Evolutionary conservation across 768 basidiomycete genomes (phyloP).

Genomic region (Trametes elegans): DNA sequence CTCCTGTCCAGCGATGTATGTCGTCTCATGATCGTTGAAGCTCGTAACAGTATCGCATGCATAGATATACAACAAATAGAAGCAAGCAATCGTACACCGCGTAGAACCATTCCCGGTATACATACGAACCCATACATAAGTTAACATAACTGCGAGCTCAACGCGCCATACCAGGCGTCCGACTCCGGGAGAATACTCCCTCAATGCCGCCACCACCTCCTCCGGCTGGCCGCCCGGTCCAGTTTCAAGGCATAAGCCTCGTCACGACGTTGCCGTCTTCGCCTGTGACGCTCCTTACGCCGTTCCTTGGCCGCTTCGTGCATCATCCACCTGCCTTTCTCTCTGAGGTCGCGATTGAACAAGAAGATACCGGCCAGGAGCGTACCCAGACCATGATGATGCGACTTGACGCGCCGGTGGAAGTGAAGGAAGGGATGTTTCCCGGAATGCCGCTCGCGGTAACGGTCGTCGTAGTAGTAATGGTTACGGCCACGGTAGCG

Average conservation of each 20-base stretch:
- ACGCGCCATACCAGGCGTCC: too few relatives aligned
- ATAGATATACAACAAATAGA: too few relatives aligned
- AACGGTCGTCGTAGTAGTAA: slow-evolving; percentile 11
- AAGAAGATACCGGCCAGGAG: slow-evolving; percentile 19
- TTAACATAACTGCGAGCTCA: too few relatives aligned
- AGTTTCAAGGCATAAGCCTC: slow-evolving; percentile 17
- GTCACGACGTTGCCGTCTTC: slow-evolving; percentile 13
- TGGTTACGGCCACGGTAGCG: too few relatives aligned
- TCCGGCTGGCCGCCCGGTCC: slow-evolving; percentile 8
- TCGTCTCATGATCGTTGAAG: too few relatives aligned
- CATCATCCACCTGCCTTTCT: slow-evolving; percentile 13
- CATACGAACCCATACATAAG: too few relatives aligned
- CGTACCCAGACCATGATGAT: slow-evolving; percentile 23
- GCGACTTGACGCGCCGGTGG: slow-evolving; percentile 22
- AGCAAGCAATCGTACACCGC: too few relatives aligned
- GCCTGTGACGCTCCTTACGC: slow-evolving; percentile 19
- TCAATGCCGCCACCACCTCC: slow-evolving; percentile 24
- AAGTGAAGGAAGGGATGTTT: slow-evolving; percentile 23
- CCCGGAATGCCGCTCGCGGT: slow-evolving; percentile 14
- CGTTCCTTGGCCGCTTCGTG: slow-evolving; percentile 18
- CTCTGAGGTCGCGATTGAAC: slow-evolving; percentile 9
- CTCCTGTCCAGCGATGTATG: too few relatives aligned
- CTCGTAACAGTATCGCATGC: too few relatives aligned
- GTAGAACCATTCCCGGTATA: too few relatives aligned
- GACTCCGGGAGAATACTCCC: too few relatives aligned